phyloP scores from a whole-genome alignment of 805 yeast species.

The Nakazawaea populi region DNA sequence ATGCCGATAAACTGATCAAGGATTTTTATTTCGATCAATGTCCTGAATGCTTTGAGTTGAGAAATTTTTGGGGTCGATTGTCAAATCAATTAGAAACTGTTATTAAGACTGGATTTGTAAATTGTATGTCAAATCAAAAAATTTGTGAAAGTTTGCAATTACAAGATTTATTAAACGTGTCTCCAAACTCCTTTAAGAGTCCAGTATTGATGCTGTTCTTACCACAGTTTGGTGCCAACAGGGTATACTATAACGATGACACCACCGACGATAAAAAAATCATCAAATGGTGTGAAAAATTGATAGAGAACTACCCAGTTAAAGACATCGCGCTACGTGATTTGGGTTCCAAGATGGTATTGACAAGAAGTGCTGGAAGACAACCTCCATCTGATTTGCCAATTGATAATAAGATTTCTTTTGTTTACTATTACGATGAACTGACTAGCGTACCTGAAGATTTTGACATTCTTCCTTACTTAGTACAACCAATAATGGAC shows the following conservation, averaged over 20 bases:
- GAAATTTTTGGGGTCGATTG: conserved; percentile 52
- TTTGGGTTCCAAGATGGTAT: conserved; percentile 18
- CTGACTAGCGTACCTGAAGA: conserved; percentile 54
- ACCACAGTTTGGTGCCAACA: conserved; percentile 42
- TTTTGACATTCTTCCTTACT: conserved; percentile 49
- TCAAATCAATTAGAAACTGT: conserved; percentile 38
- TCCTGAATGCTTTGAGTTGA: conserved; percentile 43
- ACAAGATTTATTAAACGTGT: conserved; percentile 20
- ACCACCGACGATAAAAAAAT: conserved; percentile 22
- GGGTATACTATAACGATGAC: conserved; percentile 33
- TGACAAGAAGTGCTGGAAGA: conserved; percentile 8
- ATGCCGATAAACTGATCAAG: conserved; percentile 21
- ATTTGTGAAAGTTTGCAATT: conserved; percentile 51
- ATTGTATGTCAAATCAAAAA: conserved; percentile 45
- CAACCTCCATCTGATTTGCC: conserved; percentile 21
- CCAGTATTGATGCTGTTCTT: conserved; percentile 37
- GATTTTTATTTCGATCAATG: conserved; percentile 36
- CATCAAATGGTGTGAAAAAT: conserved; percentile 40
- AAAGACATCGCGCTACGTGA: conserved; percentile 21
- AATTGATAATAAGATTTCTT: conserved; percentile 37
- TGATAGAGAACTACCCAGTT: conserved; percentile 39
- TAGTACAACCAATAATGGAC: conserved; percentile 55
- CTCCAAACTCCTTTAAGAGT: conserved; percentile 14
- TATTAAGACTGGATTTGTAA: conserved; percentile 48
- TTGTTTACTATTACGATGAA: conserved; percentile 49